Evolutionary conservation across 2,329 filamentous ascomycete species (phyloP).

Genomic region (Aureobasidium sp.): DNA sequence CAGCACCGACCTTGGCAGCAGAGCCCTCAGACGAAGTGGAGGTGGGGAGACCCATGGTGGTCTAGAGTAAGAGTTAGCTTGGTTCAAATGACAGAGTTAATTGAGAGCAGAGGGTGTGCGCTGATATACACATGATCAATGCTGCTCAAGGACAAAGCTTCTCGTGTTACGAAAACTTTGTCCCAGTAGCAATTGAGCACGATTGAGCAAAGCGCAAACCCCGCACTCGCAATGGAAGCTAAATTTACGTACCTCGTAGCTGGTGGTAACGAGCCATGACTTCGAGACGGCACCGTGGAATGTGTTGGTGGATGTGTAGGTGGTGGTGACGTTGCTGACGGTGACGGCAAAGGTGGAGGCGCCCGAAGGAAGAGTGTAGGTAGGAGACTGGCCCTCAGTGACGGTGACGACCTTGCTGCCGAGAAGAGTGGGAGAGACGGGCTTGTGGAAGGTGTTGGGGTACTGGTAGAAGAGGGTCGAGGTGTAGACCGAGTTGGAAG

Average conservation of each 20-base stretch:
- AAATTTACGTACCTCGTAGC: slow-evolving; percentile 4
- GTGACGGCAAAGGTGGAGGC: slow-evolving; percentile 3
- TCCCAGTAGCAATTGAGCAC: neutral
- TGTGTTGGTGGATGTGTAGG: slow-evolving; percentile 12
- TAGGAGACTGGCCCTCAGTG: neutral
- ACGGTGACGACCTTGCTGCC: slow-evolving; percentile 10
- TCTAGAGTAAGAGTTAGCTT: neutral
- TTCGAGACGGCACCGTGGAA: slow-evolving; percentile 8
- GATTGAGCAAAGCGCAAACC: neutral
- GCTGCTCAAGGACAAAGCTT: neutral
- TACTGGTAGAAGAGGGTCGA: slow-evolving; percentile 14
- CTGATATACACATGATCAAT: neutral
- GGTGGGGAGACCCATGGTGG: slow-evolving; percentile 11
- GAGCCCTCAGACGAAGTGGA: slow-evolving; percentile 4
- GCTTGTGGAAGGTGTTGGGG: slow-evolving; percentile 16
- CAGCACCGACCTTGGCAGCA: slow-evolving; percentile 3
- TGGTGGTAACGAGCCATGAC: slow-evolving; percentile 2
- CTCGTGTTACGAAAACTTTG: neutral
- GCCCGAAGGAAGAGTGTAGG: slow-evolving; percentile 2
- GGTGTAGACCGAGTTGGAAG: neutral
- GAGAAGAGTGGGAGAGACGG: slow-evolving; percentile 14
- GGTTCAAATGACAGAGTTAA: neutral
- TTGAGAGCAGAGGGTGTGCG: neutral
- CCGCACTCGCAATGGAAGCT: neutral
- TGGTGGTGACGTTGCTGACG: slow-evolving; percentile 13